Evolutionary conservation across 169 alveolate species (phyloP), one percentile per base, ranked within the genome.

Genomic region (Cryptosporidium bovis): DNA sequence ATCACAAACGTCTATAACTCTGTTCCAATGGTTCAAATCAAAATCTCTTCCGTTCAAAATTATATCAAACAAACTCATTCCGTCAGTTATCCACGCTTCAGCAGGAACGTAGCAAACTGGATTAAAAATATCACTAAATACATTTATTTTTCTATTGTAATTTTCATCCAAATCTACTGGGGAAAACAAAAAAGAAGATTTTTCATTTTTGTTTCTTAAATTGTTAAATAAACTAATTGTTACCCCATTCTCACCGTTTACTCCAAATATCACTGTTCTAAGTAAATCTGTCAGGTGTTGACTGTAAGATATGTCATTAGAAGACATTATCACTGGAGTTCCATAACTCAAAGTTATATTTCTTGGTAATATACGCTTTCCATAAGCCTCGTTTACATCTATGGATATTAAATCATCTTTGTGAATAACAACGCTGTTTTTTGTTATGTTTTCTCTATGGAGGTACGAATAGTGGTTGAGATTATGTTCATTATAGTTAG

Each of bases 21-120:
- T 77, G 33, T 77, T 53, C 87, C 87, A 77, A 7, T 31, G 31
- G n/a, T 77, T 60, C 15, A 3, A 20, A 56, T 77, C 71, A 40
- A 44, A 77, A 15, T 62, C 64, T 48, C 87, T 77, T 36, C 87
- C 87, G 64, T 62, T 60, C 36, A 77, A 77, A 77, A 77, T 77
- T 7, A 77, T 60, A 77, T 77, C 87, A 13, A 64, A 65, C 33
- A 77, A 13, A 31, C 71, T 77, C 87, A 77, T 77, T 2, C 87
- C 64, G 44, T 77, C 87, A 1, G 77, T 46, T 2, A 77, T 62
- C 87, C 87, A 77, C 0, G 87, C 34, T 58, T 77, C 87, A 24
- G 55, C 16, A 12, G 87, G 87, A 15, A 77, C 87, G 15, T 77
- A 77, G 8, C 87, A 56, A 24, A 77, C 51, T 4, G 69, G 69